Base-by-base conservation (phyloP, 1,284 basidiomycete species). In the Microstroma glucosiphilum region DNA sequence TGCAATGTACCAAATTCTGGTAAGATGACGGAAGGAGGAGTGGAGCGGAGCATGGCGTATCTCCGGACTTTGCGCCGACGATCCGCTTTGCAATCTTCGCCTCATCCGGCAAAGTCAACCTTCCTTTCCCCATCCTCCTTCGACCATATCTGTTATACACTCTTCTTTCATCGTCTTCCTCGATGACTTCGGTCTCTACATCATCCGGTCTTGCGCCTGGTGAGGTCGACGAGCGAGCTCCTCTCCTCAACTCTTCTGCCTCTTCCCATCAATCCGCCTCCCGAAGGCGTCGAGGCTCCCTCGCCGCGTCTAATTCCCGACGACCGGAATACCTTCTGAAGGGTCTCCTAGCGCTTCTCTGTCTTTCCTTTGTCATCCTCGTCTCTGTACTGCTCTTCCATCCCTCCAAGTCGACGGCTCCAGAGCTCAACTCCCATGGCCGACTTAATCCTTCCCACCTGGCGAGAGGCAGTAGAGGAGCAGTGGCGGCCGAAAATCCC, bases 401-500 rank as follows among this genome's bases (percentile, higher is more conserved):
- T 21, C 21, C 51, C 17, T 54, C 51, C 3, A 19, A 17, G 51
- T 13, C 51, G 6, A 6, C 51, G 8, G 13, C 25, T 54, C 51
- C 51, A 2, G 13, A 19, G 4, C 51, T 54, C 15, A 67, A 69
- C 26, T 49, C 57, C 1, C 58, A 64, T n/a, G 70, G 70, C 17
- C 55, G 67, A 2, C 63, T 66, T 2, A 63, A 72, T 17, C 68
- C 69, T 0, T 65, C 71, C 1, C 37, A 68, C 48, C 62, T 75
- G 4, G 69, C 68, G 2, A 51, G 51, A 2, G 72, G 71, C 0
- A 49, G 26, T 9, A 59, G 58, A n/a, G 72, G 71, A 1, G 72
- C 67, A 19, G 72, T 75, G 0, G 72, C 72, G 2, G 66, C 69
- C 13, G 72, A 75, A 37, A 73, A 69, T 41, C 54, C 57, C 43